Conservation (phyloP, 345 rosid species). For the Clausena lansium region DNA sequence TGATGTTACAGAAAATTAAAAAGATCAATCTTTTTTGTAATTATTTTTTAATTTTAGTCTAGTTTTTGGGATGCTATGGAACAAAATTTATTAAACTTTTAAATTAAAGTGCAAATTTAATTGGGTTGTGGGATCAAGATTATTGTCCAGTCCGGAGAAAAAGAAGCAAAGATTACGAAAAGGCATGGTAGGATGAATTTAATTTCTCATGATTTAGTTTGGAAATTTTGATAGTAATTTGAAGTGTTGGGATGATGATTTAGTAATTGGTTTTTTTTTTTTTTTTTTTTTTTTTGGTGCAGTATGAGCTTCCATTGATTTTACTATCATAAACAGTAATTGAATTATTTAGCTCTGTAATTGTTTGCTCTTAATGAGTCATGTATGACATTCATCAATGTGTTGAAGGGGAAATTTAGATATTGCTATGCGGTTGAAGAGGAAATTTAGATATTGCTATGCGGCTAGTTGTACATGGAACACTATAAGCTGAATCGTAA, state of each 20-base stretch:
- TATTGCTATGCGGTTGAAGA: too few species aligned
- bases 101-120: conserved; percentile 11
- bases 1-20: background rate
- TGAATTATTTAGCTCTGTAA: too few species aligned
- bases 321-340: conserved; percentile 83
- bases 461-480: too few species aligned
- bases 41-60: background rate
- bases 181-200: conserved; percentile 62
- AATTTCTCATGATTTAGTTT: background rate
- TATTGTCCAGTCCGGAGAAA: conserved; percentile 87
- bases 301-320: conserved; percentile 82
- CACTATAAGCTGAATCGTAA: too few species aligned
- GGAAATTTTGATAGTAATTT: background rate
- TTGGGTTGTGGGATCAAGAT: conserved; percentile 59
- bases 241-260: background rate
- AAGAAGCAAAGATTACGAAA: conserved; percentile 90
- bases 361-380: too few species aligned
- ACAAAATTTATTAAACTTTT: background rate
- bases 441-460: too few species aligned
- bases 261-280: conserved; percentile 7
- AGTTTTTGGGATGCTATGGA: too few species aligned
- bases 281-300: conserved; percentile 31
- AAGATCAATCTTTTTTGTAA: background rate
- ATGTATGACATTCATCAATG: too few species aligned
- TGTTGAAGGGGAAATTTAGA: too few species aligned